Conservation (phyloP, 768 basidiomycete genomes). For the Macrolepiota dolichaula region DNA sequence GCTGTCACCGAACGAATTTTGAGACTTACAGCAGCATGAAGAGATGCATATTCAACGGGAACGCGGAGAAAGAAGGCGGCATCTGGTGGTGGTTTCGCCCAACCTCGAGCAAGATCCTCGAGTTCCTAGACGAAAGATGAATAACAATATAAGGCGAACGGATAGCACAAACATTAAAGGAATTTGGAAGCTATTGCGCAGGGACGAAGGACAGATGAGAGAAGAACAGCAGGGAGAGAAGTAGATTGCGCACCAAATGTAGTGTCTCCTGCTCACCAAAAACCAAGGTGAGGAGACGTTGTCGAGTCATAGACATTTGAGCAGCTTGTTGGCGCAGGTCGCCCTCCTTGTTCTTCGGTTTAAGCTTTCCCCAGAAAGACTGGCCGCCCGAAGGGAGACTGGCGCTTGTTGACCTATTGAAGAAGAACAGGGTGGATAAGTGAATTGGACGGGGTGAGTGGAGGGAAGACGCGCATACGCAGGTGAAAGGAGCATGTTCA, state of each 20-base stretch:
- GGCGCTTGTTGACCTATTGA: constrained; percentile 60
- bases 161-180: constrained; percentile 51
- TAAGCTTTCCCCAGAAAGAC: constrained; percentile 66
- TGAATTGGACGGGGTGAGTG: constrained; percentile 21
- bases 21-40: constrained; percentile 72
- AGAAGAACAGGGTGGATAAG: constrained; percentile 31
- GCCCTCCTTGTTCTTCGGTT: constrained; percentile 65
- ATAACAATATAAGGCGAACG: constrained; percentile 2
- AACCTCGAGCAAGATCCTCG: constrained; percentile 75
- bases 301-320: constrained; percentile 68
- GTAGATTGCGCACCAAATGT: constrained; percentile 48
- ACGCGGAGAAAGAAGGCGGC: constrained; percentile 73
- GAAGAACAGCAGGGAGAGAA: constrained; percentile 3
- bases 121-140: constrained; percentile 56
- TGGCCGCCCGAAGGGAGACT: constrained; percentile 43
- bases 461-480: constrained; percentile 49
- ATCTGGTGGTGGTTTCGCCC: constrained; percentile 85
- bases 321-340: constrained; percentile 44
- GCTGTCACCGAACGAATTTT: constrained; percentile 10
- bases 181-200: constrained; percentile 57
- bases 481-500: constrained; percentile 75
- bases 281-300: constrained; percentile 76
- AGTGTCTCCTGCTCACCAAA: constrained; percentile 88
- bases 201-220: constrained; percentile 12
- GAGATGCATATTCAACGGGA: constrained; percentile 83